Conservation (phyloP, 441 rosid species). For the Eruca vesicaria region DNA sequence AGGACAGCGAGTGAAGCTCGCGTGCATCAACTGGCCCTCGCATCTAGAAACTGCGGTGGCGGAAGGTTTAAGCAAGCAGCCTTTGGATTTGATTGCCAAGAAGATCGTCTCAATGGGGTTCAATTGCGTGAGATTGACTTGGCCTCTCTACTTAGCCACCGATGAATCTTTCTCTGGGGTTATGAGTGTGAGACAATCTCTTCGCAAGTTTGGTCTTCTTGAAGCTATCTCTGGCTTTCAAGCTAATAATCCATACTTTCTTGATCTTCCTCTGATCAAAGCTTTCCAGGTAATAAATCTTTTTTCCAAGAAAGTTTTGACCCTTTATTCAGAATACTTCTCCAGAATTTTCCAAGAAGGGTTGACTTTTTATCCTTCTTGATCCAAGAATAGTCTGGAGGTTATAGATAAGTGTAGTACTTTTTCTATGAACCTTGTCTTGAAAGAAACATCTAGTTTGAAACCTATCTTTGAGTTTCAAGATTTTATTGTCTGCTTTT, state of each 20-base stretch:
- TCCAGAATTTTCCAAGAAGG: neutral
- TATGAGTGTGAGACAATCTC: conserved; percentile 42
- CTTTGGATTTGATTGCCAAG: conserved; percentile 42
- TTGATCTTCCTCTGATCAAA: conserved; percentile 34
- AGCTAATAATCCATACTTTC: conserved; percentile 62
- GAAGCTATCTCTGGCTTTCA: conserved; percentile 51
- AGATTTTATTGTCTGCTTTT: neutral
- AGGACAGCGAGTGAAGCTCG: conserved; percentile 66
- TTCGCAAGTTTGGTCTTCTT: conserved; percentile 42
- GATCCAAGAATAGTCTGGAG: neutral
- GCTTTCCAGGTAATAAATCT: conserved; percentile 60
- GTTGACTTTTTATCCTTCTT: neutral
- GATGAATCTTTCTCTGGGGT: conserved; percentile 42
- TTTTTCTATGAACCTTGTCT: neutral
- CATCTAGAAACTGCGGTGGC: conserved; percentile 73
- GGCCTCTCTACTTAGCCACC: conserved; percentile 74
- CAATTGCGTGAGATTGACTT: conserved; percentile 82
- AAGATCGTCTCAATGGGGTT: conserved; percentile 55
- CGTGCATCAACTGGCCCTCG: conserved; percentile 77
- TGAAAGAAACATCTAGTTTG: neutral
- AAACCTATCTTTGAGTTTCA: neutral
- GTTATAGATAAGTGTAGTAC: neutral
- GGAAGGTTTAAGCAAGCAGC: conserved; percentile 77
- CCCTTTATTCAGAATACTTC: neutral
- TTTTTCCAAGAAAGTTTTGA: neutral